Evolutionary conservation across 192 early-diverging fungal species (phyloP), one percentile per base, ranked within the genome.

Genomic region (Backusella parvicylindrica): DNA sequence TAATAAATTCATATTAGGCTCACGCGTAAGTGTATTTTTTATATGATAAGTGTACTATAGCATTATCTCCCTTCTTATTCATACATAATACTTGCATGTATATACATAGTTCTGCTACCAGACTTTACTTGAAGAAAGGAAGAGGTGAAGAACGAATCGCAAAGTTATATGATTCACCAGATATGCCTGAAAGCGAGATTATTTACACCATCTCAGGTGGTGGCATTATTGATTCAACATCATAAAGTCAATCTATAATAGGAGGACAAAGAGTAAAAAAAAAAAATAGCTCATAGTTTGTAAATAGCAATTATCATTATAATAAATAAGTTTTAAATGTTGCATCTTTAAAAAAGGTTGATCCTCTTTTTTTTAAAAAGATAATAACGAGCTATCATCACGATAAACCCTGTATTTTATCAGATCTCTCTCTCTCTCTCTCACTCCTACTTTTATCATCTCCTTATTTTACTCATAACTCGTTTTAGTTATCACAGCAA

Each of bases 131-230:
- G 5, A 84, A 91, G 2, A 96, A 96, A 75, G 95, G 95, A 0
- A 84, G 95, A 69, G 94, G 91, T 2, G 95, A 96, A 40, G 86
- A 88, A 36, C 79, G 94, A 21, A 86, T 96, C 30, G 91, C 89
- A 68, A 96, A 96, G 75, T 86, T 96, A 33, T 96, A 90, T 73
- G 95, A 96, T 74, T 89, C 87, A 15, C 95, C 95, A n/a, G 91
- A 92, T 74, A 84, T 94, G 38, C 91, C 93, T 43, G 88, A 93
- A 31, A 83, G 85, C 18, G 90, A 91, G 60, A 83, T 87, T 28
- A 88, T 90, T 2, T 95, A 93, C 75, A 84, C 89, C 1, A 93
- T 95, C 65, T 80, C 87, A n/a, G 82, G 77, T 23, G 92, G 92
- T 33, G 94, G 94, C 23, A 94, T 95, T 76, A 82, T 80, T 31